phyloP scores from a whole-genome alignment of 768 basidiomycete genomes.

The Termitomyces heimii region DNA sequence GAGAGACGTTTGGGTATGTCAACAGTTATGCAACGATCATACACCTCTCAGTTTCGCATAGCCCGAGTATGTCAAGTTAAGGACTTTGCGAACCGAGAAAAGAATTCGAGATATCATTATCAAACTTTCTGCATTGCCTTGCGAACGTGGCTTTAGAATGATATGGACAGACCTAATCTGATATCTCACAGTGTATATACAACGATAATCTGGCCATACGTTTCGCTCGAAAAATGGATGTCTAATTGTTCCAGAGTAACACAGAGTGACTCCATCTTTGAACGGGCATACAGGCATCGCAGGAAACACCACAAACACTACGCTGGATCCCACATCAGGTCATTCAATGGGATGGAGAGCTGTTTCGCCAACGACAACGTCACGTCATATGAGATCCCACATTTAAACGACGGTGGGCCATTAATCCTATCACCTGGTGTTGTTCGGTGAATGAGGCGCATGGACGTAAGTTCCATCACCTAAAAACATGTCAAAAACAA shows the following conservation, averaged over 20 bases:
- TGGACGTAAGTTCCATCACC: slow-evolving; percentile 62
- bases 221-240: neutral
- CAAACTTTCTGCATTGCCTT: neutral
- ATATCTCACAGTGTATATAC: neutral
- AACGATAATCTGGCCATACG: neutral
- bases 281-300: neutral
- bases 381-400: slow-evolving; percentile 57
- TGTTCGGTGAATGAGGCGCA: slow-evolving; percentile 62
- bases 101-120: neutral
- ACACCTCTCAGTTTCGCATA: neutral
- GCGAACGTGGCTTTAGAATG: neutral
- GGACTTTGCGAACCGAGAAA: neutral
- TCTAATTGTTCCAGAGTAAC: neutral
- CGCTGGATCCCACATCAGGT: slow-evolving; percentile 63
- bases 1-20: slow-evolving; percentile 30
- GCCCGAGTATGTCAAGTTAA: neutral
- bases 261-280: neutral
- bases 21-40: neutral
- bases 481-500: slow-evolving; percentile 19
- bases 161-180: neutral
- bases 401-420: slow-evolving; percentile 68
- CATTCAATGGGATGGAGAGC: slow-evolving; percentile 52
- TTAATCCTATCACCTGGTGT: slow-evolving; percentile 59
- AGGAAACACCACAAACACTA: slow-evolving; percentile 7
- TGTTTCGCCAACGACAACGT: slow-evolving; percentile 52